These are phyloP conservation scores for Halenospora varia DNA, from an alignment of 495 filamentous ascomycete species.

Conservation along the genomic window DNA sequence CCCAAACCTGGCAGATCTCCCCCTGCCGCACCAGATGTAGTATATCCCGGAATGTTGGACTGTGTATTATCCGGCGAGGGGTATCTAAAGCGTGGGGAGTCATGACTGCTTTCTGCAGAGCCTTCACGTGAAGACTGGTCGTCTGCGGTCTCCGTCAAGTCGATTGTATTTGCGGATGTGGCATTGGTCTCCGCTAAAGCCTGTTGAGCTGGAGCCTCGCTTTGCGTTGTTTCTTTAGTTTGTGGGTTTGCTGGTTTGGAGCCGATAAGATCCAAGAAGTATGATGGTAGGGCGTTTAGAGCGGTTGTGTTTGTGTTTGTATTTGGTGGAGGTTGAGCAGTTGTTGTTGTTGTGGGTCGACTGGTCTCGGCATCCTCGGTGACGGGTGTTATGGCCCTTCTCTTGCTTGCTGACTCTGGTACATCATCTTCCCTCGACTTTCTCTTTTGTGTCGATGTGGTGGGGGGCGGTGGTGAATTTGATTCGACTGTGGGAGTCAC, in stretches of 20 bases:
- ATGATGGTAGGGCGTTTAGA: background rate
- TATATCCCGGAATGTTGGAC: background rate
- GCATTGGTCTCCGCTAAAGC: background rate
- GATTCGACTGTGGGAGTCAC: no score
- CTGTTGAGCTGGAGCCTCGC: background rate
- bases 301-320: background rate
- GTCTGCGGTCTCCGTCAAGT: background rate
- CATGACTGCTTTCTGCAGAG: background rate
- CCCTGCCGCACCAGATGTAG: background rate
- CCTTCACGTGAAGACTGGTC: background rate
- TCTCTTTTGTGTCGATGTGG: no score
- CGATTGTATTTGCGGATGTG: background rate
- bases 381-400: background rate
- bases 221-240: background rate
- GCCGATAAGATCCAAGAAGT: no score
- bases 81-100: constrained; percentile 6
- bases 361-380: background rate
- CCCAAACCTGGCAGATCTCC: constrained; percentile 1
- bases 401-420: background rate
- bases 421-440: no score
- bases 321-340: background rate
- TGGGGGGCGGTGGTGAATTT: no score
- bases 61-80: constrained; percentile 8
- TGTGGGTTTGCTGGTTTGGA: background rate
- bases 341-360: background rate